These are phyloP conservation scores for Neoascochyta sp. DNA, from an alignment of 2,329 filamentous ascomycete genomes.

Conservation along the genomic window DNA sequence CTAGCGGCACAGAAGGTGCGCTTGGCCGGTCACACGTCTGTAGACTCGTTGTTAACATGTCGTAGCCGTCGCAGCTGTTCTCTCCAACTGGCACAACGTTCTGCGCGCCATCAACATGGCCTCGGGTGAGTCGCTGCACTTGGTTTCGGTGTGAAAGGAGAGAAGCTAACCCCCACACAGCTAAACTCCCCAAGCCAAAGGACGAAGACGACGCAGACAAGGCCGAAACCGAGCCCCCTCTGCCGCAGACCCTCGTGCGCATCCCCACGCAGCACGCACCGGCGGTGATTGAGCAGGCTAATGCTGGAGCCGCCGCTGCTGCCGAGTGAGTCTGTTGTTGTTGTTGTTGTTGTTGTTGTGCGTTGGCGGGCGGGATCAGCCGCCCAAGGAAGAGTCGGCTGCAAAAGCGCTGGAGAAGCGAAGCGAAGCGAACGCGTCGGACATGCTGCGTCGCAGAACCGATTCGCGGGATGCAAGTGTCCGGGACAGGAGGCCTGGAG, in stretches of 20 bases:
- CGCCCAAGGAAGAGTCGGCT: too few relatives aligned
- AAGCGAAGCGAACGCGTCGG: too few relatives aligned
- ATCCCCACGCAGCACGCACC: slow-evolving; percentile 72
- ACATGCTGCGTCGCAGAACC: too few relatives aligned
- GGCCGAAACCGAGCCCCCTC: slow-evolving; percentile 45
- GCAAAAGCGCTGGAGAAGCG: too few relatives aligned
- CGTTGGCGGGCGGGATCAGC: too few relatives aligned
- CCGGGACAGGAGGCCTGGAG: too few relatives aligned
- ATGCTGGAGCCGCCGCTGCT: slow-evolving; percentile 24
- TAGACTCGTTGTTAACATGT: slow-evolving; percentile 15
- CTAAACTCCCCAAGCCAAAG: slow-evolving; percentile 64
- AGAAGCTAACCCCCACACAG: too few relatives aligned
- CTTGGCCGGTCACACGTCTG: not conserved
- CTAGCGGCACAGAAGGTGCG: slow-evolving; percentile 75
- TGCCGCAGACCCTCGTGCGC: slow-evolving; percentile 78
- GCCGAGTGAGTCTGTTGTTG: too few relatives aligned
- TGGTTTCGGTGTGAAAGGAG: too few relatives aligned
- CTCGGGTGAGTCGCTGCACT: slow-evolving; percentile 62
- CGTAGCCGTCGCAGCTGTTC: slow-evolving; percentile 73
- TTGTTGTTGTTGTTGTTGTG: too few relatives aligned
- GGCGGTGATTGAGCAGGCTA: slow-evolving; percentile 33
- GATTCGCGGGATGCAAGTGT: too few relatives aligned
- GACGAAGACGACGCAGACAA: slow-evolving; percentile 42
- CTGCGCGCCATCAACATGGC: slow-evolving; percentile 83
- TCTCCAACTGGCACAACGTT: slow-evolving; percentile 86